Evolutionary conservation across 73 alveolate species (phyloP).

Genomic region (Vitrella brassicaformis): DNA sequence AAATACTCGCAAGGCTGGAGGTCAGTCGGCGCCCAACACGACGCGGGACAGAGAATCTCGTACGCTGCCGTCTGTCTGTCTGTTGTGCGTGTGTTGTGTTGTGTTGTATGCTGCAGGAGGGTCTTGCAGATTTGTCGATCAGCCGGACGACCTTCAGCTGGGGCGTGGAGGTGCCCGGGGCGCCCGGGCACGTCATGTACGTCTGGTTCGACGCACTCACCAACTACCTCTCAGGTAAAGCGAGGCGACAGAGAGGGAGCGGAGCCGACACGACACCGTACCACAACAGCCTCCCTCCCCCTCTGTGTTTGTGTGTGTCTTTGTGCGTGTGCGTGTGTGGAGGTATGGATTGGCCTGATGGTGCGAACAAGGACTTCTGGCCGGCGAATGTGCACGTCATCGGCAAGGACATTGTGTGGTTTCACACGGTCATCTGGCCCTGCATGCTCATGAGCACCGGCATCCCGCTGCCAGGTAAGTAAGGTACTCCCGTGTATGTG

Average conservation of each 20-base stretch:
- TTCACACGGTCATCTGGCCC: slow-evolving; percentile 32
- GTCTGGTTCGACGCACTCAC: slow-evolving; percentile 71
- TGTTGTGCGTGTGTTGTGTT: no score
- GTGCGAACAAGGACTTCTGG: slow-evolving; percentile 3
- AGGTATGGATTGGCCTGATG: background rate
- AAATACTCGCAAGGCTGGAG: slow-evolving; percentile 12
- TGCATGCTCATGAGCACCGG: slow-evolving; percentile 27
- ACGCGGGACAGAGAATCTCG: no score
- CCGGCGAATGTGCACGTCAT: slow-evolving; percentile 29
- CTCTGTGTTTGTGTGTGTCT: no score
- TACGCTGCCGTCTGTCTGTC: no score
- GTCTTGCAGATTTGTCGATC: slow-evolving; percentile 34
- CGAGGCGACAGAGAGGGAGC: no score
- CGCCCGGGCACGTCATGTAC: slow-evolving; percentile 37
- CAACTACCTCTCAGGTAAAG: slow-evolving; percentile 49
- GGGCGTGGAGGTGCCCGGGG: slow-evolving; percentile 58
- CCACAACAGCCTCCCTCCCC: no score
- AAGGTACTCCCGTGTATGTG: background rate
- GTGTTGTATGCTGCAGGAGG: no score
- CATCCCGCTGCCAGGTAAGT: background rate
- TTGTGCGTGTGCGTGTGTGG: no score
- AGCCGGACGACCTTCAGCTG: slow-evolving; percentile 54
- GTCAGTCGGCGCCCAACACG: no score
- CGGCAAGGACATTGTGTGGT: slow-evolving; percentile 22
- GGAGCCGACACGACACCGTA: no score